These are phyloP conservation scores for Ogataea sp. DNA, from an alignment of 805 yeast species.

Conservation along the genomic window DNA sequence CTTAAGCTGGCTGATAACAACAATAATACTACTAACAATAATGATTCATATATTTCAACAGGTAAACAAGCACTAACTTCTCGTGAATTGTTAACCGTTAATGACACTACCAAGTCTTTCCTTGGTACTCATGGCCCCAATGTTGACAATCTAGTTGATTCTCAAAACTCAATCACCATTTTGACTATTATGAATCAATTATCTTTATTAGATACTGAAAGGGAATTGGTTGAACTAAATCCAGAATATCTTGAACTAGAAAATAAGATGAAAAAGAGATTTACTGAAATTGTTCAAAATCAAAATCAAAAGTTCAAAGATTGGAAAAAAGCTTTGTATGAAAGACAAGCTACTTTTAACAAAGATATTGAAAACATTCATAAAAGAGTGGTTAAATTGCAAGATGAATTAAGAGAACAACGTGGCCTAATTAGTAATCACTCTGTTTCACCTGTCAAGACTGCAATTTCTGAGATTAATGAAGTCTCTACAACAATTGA, in stretches of 20 bases:
- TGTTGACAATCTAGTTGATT: slow-evolving; percentile 21
- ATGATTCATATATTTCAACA: slow-evolving; percentile 19
- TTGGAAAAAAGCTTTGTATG: slow-evolving; percentile 50
- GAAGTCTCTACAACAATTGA: too few species aligned
- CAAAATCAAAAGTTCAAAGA: slow-evolving; percentile 54
- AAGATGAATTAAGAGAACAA: slow-evolving; percentile 11
- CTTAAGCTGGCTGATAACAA: slow-evolving; percentile 12
- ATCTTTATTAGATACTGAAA: slow-evolving; percentile 30
- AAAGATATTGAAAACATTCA: slow-evolving; percentile 41
- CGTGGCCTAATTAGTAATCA: background rate
- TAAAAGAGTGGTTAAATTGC: slow-evolving; percentile 27
- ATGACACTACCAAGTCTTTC: slow-evolving; percentile 5
- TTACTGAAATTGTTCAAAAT: slow-evolving; percentile 31
- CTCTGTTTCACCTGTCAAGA: too few species aligned
- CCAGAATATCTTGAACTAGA: slow-evolving; percentile 40
- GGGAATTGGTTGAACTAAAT: slow-evolving; percentile 30
- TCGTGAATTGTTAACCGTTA: background rate
- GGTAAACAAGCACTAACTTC: slow-evolving; percentile 8
- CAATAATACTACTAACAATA: slow-evolving; percentile 16
- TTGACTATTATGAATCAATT: slow-evolving; percentile 31
- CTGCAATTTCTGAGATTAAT: too few species aligned
- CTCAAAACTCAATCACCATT: slow-evolving; percentile 23
- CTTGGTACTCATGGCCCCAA: background rate
- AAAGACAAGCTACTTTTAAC: slow-evolving; percentile 49
- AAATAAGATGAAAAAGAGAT: slow-evolving; percentile 32